phyloP scores from a whole-genome alignment of 2,329 filamentous ascomycete species.

The Parafenestella ontariensis region DNA sequence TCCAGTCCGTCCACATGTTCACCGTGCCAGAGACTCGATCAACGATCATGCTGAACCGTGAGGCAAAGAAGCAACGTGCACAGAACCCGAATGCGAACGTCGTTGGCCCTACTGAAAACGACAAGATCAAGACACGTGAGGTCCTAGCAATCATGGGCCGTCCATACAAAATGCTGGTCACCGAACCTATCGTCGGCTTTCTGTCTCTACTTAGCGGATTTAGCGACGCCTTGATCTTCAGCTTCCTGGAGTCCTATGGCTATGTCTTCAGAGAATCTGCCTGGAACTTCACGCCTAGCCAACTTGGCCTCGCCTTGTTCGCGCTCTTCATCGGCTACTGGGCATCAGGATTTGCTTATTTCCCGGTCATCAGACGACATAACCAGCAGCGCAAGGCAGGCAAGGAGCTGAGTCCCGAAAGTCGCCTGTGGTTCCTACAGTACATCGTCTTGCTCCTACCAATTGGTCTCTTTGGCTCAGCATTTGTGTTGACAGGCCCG shows the following conservation, averaged over 20 bases:
- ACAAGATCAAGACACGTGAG: constrained; percentile 30
- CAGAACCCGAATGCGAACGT: constrained; percentile 58
- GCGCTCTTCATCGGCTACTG: constrained; percentile 70
- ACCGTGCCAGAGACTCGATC: constrained; percentile 78
- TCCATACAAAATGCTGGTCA: constrained; percentile 75
- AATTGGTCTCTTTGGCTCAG: constrained; percentile 74
- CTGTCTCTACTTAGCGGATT: constrained; percentile 77
- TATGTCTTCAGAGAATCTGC: constrained; percentile 67
- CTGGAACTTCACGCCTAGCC: constrained; percentile 66
- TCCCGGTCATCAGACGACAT: constrained; percentile 58
- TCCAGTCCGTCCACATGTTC: constrained; percentile 71
- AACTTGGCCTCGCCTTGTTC: constrained; percentile 64
- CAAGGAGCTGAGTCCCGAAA: constrained; percentile 64
- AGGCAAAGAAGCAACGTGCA: constrained; percentile 73
- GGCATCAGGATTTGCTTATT: constrained; percentile 66
- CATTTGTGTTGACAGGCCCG: constrained; percentile 65
- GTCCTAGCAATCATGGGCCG: constrained; percentile 63
- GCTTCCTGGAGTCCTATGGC: constrained; percentile 74
- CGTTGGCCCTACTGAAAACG: constrained; percentile 73
- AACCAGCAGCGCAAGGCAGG: constrained; percentile 56
- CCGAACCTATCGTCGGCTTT: constrained; percentile 74
- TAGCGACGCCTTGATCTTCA: constrained; percentile 78
- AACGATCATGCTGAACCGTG: constrained; percentile 76
- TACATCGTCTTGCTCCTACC: constrained; percentile 67
- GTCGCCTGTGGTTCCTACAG: constrained; percentile 69